Base-by-base conservation (phyloP, 805 yeast genomes). In the Zygotorulaspora florentina region DNA sequence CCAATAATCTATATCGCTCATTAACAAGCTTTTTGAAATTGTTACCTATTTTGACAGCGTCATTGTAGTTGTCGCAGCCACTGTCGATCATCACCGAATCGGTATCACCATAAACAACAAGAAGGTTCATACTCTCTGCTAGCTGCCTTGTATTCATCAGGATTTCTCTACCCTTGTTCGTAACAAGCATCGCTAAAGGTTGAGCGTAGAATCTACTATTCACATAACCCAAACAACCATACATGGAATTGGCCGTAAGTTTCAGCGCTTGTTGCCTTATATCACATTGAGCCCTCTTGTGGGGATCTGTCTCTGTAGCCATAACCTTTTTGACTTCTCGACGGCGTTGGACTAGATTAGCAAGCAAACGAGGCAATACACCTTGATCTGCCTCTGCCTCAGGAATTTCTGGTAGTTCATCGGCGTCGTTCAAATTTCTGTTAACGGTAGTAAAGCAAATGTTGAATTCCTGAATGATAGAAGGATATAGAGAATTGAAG, bases 81-180 rank as follows among this genome's bases (percentile, higher is more conserved):
- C 98, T 88, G 65, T 91, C 95, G 63, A 93, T 88, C 99, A 93
- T 93, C 43, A 93, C 97, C 29, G 99, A 93, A 72, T 93, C 99
- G 0, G 99, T 93, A 70, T 93, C 99, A 74, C 99, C 99, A 61
- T 93, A 93, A 11, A 93, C 87, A 40, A 95, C 98, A 45, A 87
- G 73, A 48, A 93, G 73, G 0, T 85, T 85, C 57, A 85, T 73
- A 45, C 83, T 76, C 64, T 91, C 98, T 0, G 98, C 99, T 50
- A 93, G 72, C 58, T 86, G 95, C 64, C 95, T 79, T 0, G 99
- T 91, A 58, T 87, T 91, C 83, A 83, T 85, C 59, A 93, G 76
- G 64, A 90, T 88, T 65, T 93, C 98, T 70, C 99, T 79, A 59
- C 99, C 99, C 66, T 90, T 87, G 57, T 82, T 85, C 2, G 99